phyloP scores from a whole-genome alignment of 805 yeast species.

The Cyberlindnera subsufficiens region DNA sequence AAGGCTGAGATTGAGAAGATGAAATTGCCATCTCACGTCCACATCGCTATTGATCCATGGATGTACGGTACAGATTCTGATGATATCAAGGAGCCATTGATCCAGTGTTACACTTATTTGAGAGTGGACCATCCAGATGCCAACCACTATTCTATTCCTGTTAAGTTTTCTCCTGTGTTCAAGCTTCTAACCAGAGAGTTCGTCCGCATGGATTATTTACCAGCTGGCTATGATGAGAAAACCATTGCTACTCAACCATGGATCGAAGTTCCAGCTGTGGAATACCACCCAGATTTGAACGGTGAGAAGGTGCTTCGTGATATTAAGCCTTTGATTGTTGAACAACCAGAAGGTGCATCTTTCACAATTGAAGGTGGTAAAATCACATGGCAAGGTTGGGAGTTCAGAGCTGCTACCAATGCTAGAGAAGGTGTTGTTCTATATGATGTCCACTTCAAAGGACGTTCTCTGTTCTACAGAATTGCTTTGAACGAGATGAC shows the following conservation, averaged over 20 bases:
- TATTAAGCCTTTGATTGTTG: conserved; percentile 61
- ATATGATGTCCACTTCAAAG: conserved; percentile 69
- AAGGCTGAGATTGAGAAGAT: conserved; percentile 61
- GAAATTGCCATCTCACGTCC: conserved; percentile 47
- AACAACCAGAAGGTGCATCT: conserved; percentile 79
- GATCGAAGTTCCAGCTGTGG: conserved; percentile 55
- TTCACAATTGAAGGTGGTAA: conserved; percentile 54
- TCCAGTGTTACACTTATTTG: conserved; percentile 73
- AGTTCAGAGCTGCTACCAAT: conserved; percentile 62
- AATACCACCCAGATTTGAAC: conserved; percentile 68
- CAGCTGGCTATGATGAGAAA: conserved; percentile 63
- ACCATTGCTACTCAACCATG: conserved; percentile 49
- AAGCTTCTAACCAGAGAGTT: conserved; percentile 55
- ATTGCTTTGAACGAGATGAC: conserved; percentile 77
- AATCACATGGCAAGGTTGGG: conserved; percentile 81
- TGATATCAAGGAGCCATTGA: conserved; percentile 42
- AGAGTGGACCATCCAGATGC: conserved; percentile 63
- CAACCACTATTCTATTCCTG: conserved; percentile 70
- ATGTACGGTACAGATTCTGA: conserved; percentile 76
- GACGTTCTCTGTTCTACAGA: conserved; percentile 71
- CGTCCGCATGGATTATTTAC: conserved; percentile 67
- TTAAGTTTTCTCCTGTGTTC: conserved; percentile 69
- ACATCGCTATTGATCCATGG: conserved; percentile 73
- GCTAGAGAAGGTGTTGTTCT: conserved; percentile 77
- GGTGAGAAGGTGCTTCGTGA: conserved; percentile 45